phyloP scores from a whole-genome alignment of 352 stramenopile species.

The Pythium angustatum region DNA sequence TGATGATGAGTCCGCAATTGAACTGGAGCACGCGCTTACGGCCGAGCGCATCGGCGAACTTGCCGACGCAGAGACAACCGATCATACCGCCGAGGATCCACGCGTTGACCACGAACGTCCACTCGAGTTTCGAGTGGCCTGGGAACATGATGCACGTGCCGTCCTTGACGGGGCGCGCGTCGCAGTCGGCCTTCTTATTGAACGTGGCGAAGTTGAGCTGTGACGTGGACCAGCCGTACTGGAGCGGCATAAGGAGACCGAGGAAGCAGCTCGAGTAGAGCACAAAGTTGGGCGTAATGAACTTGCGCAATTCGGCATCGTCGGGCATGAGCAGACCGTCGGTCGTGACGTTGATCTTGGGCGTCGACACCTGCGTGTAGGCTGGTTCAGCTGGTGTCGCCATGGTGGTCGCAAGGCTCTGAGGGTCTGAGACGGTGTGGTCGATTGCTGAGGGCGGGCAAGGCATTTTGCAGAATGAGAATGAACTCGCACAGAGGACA shows the following conservation, averaged over 20 bases:
- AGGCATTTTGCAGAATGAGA: not conserved
- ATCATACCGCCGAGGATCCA: constrained; percentile 51
- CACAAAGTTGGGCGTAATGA: constrained; percentile 33
- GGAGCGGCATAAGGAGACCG: constrained; percentile 48
- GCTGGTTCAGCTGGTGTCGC: constrained; percentile 5
- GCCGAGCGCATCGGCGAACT: constrained; percentile 36
- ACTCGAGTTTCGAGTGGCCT: constrained; percentile 38
- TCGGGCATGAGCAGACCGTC: constrained; percentile 9
- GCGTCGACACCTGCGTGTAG: constrained; percentile 11
- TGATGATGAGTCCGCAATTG: constrained; percentile 41
- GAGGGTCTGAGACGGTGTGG: not conserved
- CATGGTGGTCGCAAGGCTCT: constrained; percentile 3
- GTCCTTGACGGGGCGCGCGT: constrained; percentile 29
- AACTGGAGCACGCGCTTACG: constrained; percentile 34
- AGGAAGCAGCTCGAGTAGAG: constrained; percentile 57
- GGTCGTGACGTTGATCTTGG: constrained; percentile 9
- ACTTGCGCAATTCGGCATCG: constrained; percentile 18
- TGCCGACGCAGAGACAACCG: constrained; percentile 33
- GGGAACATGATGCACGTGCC: constrained; percentile 39
- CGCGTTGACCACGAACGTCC: constrained; percentile 39
- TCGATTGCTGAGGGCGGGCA: not conserved
- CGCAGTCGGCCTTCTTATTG: constrained; percentile 54
- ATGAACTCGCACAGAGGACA: not conserved
- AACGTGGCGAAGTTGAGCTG: constrained; percentile 68
- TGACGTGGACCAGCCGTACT: constrained; percentile 58